Conservation (phyloP, 108 stramenopile species). For the Nitzschia inconspicua region DNA sequence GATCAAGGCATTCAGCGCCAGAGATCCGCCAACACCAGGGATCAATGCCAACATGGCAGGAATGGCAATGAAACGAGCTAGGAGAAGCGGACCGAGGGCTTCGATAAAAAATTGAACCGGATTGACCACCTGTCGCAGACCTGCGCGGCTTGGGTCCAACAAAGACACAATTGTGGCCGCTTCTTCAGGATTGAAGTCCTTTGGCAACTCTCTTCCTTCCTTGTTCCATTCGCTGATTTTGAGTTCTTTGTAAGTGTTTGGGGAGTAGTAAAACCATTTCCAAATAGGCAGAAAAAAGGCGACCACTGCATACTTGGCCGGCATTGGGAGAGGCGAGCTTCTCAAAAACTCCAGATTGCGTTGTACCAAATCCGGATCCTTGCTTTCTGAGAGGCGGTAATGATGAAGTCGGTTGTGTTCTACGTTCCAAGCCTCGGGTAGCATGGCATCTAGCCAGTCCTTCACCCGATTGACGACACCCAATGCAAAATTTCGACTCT, state of each 20-base stretch:
- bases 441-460: slow-evolving; percentile 92
- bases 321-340: slow-evolving; percentile 40
- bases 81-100: slow-evolving; percentile 49
- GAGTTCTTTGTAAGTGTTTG: slow-evolving; percentile 92
- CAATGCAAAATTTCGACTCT: slow-evolving; percentile 77
- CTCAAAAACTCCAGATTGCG: slow-evolving; percentile 70
- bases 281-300: slow-evolving; percentile 57
- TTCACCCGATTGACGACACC: slow-evolving; percentile 61
- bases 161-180: slow-evolving; percentile 61
- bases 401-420: slow-evolving; percentile 93
- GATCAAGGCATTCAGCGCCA: slow-evolving; percentile 66
- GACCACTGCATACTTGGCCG: slow-evolving; percentile 59
- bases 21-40: slow-evolving; percentile 32
- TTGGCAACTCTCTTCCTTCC: slow-evolving; percentile 54
- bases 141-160: slow-evolving; percentile 7
- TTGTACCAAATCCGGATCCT: slow-evolving; percentile 90
- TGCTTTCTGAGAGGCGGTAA: slow-evolving; percentile 72
- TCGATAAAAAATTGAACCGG: slow-evolving; percentile 31
- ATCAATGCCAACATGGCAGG: slow-evolving; percentile 38
- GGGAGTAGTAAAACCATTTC: slow-evolving; percentile 92
- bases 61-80: slow-evolving; percentile 45
- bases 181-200: slow-evolving; percentile 56
- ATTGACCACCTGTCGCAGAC: slow-evolving; percentile 13
- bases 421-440: slow-evolving; percentile 92
- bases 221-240: slow-evolving; percentile 58